Percentiles rank a stretch among this genome's conserved stretches.
Evolutionary conservation across 2,329 filamentous ascomycete species (phyloP).

Genomic region (Cercospora sp.): DNA sequence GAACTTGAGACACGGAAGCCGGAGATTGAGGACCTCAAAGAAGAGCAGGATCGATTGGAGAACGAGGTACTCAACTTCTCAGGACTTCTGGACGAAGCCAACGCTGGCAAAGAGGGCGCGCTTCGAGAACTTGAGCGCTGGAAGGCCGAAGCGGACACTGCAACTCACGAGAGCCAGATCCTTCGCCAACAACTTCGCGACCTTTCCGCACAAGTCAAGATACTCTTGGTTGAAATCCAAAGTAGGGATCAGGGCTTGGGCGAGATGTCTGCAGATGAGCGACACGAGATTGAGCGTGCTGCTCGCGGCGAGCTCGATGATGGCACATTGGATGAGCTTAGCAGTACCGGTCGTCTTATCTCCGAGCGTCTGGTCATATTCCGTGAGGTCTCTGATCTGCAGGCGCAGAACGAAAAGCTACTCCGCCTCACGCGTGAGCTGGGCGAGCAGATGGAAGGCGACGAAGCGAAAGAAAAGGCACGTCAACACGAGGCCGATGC

Average conservation of each 20-base stretch:
- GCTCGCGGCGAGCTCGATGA: constrained; percentile 74
- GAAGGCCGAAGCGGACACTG: constrained; percentile 67
- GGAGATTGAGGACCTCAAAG: constrained; percentile 80
- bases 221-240: constrained; percentile 84
- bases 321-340: constrained; percentile 70
- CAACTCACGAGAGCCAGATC: constrained; percentile 69
- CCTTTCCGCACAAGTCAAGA: constrained; percentile 84
- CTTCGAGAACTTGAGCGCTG: constrained; percentile 77
- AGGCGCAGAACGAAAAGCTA: constrained; percentile 83
- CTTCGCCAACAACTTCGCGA: constrained; percentile 85
- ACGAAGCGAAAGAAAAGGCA: constrained; percentile 70
- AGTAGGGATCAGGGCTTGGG: constrained; percentile 77
- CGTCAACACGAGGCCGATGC: constrained; percentile 56
- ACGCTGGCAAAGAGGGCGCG: constrained; percentile 75
- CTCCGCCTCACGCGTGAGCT: constrained; percentile 80
- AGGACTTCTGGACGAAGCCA: constrained; percentile 76
- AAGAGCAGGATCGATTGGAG: constrained; percentile 77
- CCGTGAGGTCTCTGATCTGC: constrained; percentile 79
- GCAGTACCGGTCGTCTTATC: constrained; percentile 84
- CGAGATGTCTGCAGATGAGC: constrained; percentile 69
- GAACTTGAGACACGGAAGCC: constrained; percentile 84
- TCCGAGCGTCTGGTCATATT: constrained; percentile 87
- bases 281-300: constrained; percentile 72
- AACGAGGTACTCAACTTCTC: constrained; percentile 77
- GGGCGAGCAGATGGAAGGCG: constrained; percentile 85